Conservation (phyloP, 768 basidiomycete genomes). For the Thelephora ganbajun region DNA sequence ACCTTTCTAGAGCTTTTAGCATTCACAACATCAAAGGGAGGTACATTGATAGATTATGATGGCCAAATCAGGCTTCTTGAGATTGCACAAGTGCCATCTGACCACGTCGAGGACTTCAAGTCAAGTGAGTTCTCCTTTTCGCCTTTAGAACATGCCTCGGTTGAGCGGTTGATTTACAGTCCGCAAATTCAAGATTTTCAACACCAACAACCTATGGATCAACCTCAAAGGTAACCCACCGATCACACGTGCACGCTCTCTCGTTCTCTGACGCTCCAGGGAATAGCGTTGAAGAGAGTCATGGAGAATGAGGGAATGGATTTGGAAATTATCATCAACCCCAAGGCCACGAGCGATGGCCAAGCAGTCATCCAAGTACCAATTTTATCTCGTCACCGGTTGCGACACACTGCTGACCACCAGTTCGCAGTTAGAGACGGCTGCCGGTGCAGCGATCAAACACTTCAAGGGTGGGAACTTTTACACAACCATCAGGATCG, state of each 20-base stretch:
- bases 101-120: conserved; percentile 66
- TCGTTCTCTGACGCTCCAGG: background rate
- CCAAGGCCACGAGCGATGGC: conserved; percentile 55
- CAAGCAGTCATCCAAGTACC: conserved; percentile 51
- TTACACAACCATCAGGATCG: background rate
- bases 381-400: background rate
- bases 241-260: background rate
- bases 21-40: conserved; percentile 22
- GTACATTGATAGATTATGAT: conserved; percentile 57
- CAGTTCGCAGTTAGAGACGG: conserved; percentile 45
- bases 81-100: conserved; percentile 61
- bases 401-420: background rate
- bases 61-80: conserved; percentile 57
- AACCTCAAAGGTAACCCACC: conserved; percentile 27
- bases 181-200: conserved; percentile 74
- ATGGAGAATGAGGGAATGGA: conserved; percentile 57
- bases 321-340: conserved; percentile 72
- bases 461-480: conserved; percentile 38
- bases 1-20: background rate
- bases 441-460: conserved; percentile 65
- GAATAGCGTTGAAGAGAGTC: conserved; percentile 53
- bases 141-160: background rate
- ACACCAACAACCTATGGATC: conserved; percentile 56
- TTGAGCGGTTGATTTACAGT: conserved; percentile 14
- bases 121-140: conserved; percentile 16